A percentile compares a stretch with the other conserved stretches of the same genome.
Evolutionary conservation across 345 rosid genomes (phyloP).

Genomic region (Lepidium didymum): DNA sequence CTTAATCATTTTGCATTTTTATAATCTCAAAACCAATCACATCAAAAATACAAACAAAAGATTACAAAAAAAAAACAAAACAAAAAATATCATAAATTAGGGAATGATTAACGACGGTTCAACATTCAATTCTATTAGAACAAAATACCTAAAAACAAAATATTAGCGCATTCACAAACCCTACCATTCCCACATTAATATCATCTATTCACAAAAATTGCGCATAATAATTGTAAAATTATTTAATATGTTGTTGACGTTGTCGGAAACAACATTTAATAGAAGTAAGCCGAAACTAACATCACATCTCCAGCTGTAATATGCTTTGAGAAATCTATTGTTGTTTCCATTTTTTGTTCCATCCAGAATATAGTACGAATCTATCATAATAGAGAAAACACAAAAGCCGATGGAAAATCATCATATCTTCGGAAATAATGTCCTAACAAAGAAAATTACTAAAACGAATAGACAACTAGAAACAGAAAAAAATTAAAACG

Average conservation of each 20-base stretch:
- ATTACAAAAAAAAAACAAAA: background rate
- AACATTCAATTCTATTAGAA: conserved; percentile 2
- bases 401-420: too few species aligned
- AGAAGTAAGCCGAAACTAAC: conserved; percentile 6
- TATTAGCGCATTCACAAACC: conserved; percentile 9
- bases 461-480: too few species aligned
- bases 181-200: conserved; percentile 17
- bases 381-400: too few species aligned
- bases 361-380: too few species aligned
- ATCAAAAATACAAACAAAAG: background rate
- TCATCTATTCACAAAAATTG: background rate
- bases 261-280: conserved; percentile 13
- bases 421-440: too few species aligned
- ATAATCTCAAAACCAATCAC: background rate
- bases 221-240: background rate
- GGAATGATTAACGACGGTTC: conserved; percentile 9
- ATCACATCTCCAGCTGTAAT: conserved; percentile 9
- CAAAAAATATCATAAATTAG: background rate
- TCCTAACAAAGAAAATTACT: too few species aligned
- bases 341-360: too few species aligned
- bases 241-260: background rate
- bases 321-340: background rate
- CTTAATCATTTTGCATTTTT: background rate
- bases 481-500: too few species aligned
- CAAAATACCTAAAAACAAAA: conserved; percentile 12